A percentile compares a stretch with the other conserved stretches of the same genome.
Conservation (phyloP, 225 moss, liverwort and hornwort genomes). For the Pseudoscleropodium purum region DNA sequence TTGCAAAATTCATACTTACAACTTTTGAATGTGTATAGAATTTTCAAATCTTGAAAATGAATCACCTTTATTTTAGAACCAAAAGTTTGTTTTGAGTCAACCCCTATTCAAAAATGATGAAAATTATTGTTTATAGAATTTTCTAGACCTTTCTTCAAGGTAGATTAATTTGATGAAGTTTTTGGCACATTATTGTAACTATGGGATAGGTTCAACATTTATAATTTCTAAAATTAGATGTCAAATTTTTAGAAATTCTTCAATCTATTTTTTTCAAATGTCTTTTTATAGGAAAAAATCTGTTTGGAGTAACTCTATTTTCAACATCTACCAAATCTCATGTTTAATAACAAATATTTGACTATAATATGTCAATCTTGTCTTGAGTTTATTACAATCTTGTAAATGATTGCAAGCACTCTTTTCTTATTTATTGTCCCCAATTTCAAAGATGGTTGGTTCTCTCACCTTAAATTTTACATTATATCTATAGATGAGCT, state of each 20-base stretch:
- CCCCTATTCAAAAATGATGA: background rate
- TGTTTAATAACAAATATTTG: background rate
- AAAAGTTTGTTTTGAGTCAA: too few relatives aligned
- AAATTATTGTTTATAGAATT: background rate
- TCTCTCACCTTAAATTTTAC: too few relatives aligned
- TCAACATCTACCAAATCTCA: rapidly evolving
- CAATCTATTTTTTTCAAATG: rapidly evolving
- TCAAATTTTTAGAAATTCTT: background rate
- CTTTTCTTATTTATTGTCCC: rapidly evolving
- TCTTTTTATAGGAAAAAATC: background rate
- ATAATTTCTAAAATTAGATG: background rate
- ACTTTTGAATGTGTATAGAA: too few relatives aligned
- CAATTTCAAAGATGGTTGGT: background rate
- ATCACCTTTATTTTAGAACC: too few relatives aligned
- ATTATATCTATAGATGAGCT: background rate
- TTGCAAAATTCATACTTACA: too few relatives aligned
- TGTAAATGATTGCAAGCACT: background rate
- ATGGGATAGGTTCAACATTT: background rate
- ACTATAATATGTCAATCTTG: rapidly evolving
- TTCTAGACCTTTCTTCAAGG: background rate
- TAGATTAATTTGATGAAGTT: background rate
- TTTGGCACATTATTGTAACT: background rate
- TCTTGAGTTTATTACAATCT: background rate
- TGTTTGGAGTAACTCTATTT: too few relatives aligned
- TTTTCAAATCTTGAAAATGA: too few relatives aligned